These are phyloP conservation scores for Scenedesmus sp. DNA, from an alignment of 163 green algal species.

Conservation along the genomic window DNA sequence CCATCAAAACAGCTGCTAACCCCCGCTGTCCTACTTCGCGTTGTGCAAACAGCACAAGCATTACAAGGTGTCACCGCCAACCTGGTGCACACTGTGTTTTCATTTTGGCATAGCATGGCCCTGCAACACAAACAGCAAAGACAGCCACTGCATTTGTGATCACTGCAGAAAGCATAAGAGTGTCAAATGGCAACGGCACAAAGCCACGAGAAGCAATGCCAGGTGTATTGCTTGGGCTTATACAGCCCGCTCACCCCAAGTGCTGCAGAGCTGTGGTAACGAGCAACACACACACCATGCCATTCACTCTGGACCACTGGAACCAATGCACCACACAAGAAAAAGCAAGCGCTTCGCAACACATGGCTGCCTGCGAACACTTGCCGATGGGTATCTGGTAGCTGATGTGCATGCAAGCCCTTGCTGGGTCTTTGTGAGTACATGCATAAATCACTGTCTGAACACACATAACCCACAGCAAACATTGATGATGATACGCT, in stretches of 20 bases:
- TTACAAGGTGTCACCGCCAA: neutral
- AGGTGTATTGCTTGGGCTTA: neutral
- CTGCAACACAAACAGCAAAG: neutral
- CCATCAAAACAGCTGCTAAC: neutral
- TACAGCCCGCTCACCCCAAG: neutral
- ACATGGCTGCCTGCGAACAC: constrained; percentile 18
- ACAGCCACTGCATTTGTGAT: neutral
- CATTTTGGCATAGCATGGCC: neutral
- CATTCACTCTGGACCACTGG: neutral
- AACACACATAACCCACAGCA: neutral
- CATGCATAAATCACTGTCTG: neutral
- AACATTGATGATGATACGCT: neutral
- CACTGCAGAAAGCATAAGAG: neutral
- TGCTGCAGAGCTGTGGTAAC: neutral
- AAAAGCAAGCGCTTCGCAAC: constrained; percentile 11
- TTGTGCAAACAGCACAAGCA: neutral
- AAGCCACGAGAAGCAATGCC: neutral
- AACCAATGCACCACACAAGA: neutral
- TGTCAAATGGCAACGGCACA: neutral
- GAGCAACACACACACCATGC: neutral
- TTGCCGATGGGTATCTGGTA: neutral
- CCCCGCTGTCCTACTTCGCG: neutral
- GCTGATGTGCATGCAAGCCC: neutral
- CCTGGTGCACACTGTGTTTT: neutral
- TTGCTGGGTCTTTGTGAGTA: neutral